phyloP scores from a whole-genome alignment of 1,139 yeast species.

The Debaryomycetaceae sp. region DNA sequence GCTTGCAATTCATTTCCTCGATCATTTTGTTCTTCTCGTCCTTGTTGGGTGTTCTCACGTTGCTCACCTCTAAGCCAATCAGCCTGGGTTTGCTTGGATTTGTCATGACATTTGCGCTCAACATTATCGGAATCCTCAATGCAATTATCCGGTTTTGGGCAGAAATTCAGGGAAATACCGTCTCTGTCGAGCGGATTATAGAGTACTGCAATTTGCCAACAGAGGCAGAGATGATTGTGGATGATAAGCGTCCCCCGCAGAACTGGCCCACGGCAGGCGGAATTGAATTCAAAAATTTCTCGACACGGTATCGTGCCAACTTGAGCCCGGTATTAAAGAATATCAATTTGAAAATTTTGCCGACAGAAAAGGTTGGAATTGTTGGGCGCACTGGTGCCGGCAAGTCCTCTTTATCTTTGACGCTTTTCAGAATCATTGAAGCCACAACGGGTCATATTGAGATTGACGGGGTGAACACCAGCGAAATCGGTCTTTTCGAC shows the following conservation, averaged over 20 bases:
- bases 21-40: slow-evolving; percentile 13
- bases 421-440: slow-evolving; percentile 20
- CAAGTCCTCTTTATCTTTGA: slow-evolving; percentile 19
- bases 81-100: slow-evolving; percentile 19
- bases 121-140: slow-evolving; percentile 13
- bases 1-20: slow-evolving; percentile 16
- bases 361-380: slow-evolving; percentile 19
- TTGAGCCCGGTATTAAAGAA: slow-evolving; percentile 17
- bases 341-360: slow-evolving; percentile 12
- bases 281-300: slow-evolving; percentile 13
- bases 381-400: slow-evolving; percentile 26
- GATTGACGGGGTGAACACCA: slow-evolving; percentile 16
- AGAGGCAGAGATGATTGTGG: slow-evolving; percentile 16
- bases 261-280: slow-evolving; percentile 17
- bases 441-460: slow-evolving; percentile 16
- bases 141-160: slow-evolving; percentile 18
- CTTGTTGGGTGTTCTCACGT: slow-evolving; percentile 10
- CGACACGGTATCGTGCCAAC: slow-evolving; percentile 17
- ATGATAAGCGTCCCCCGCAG: slow-evolving; percentile 12
- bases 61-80: slow-evolving; percentile 9
- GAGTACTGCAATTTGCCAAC: slow-evolving; percentile 15
- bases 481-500: slow-evolving; percentile 16
- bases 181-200: slow-evolving; percentile 17
- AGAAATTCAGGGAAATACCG: slow-evolving; percentile 16
- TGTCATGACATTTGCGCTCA: slow-evolving; percentile 17